These are phyloP conservation scores for Colletotrichum spaethianum DNA, from an alignment of 2,329 filamentous ascomycete species.

Conservation along the genomic window DNA sequence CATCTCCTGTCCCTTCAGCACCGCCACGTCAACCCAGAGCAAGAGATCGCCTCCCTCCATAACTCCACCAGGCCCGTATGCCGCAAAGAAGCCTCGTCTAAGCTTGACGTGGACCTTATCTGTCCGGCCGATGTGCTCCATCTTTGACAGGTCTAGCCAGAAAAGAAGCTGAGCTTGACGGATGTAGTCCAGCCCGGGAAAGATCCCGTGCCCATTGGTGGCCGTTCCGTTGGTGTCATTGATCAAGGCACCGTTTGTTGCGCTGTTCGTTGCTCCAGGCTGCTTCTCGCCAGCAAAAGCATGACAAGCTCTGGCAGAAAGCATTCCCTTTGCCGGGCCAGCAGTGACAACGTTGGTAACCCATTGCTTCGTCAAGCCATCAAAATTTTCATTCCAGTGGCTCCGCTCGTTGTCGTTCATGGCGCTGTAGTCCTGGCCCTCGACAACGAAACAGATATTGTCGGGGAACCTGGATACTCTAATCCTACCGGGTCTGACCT, in stretches of 20 bases:
- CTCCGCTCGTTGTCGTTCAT: constrained; percentile 32
- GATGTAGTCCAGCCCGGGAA: constrained; percentile 37
- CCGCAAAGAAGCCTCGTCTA: constrained; percentile 31
- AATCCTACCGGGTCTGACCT: constrained; percentile 28
- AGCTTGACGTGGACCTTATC: constrained; percentile 39
- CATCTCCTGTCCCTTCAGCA: constrained; percentile 37
- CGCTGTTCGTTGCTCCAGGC: constrained; percentile 29
- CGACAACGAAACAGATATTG: constrained; percentile 38
- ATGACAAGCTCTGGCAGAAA: constrained; percentile 30
- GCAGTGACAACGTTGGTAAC: constrained; percentile 32
- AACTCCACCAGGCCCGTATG: constrained; percentile 32
- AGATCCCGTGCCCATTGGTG: constrained; percentile 25
- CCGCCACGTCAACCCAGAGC: constrained; percentile 34
- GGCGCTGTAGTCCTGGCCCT: constrained; percentile 38
- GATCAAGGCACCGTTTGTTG: constrained; percentile 11
- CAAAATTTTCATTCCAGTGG: constrained; percentile 39
- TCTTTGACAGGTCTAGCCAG: constrained; percentile 37
- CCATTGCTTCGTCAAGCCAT: constrained; percentile 37
- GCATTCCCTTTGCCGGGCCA: constrained; percentile 27
- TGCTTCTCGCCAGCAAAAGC: constrained; percentile 35
- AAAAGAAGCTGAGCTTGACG: constrained; percentile 34
- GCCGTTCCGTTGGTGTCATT: constrained; percentile 22
- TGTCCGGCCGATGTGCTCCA: constrained; percentile 33
- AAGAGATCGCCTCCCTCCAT: constrained; percentile 37
- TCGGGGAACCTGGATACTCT: constrained; percentile 35